Evolutionary conservation across 257 asterid species (phyloP).

Genomic region (Knoxia roxburghii): DNA sequence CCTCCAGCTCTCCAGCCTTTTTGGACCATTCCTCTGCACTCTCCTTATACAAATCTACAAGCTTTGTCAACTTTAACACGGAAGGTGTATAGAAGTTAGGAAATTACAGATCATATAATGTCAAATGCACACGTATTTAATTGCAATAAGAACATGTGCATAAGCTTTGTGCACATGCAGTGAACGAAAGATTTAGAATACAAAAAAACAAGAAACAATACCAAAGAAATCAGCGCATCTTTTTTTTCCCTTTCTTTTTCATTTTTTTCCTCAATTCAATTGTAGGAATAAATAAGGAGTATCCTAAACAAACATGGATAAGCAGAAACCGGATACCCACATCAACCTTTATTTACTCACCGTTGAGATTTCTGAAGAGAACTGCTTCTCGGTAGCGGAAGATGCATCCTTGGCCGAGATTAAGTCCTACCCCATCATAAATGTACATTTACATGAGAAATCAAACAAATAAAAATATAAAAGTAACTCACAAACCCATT

Average conservation of each 20-base stretch:
- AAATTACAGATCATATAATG: background rate
- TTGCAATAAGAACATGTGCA: background rate
- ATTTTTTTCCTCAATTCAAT: too few relatives aligned
- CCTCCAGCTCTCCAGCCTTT: slow-evolving; percentile 96
- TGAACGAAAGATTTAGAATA: background rate
- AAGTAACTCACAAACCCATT: slow-evolving; percentile 11
- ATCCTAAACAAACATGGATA: background rate
- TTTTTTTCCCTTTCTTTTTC: too few relatives aligned
- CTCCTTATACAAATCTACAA: slow-evolving; percentile 80
- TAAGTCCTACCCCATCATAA: slow-evolving; percentile 45
- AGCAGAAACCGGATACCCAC: background rate
- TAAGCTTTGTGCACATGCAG: background rate
- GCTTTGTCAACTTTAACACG: slow-evolving; percentile 49
- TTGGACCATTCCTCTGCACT: slow-evolving; percentile 94
- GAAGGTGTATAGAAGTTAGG: background rate
- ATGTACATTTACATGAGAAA: slow-evolving; percentile 9
- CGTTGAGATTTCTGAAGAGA: slow-evolving; percentile 68
- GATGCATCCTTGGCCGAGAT: slow-evolving; percentile 64
- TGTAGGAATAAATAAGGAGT: background rate
- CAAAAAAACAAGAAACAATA: background rate
- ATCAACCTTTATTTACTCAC: slow-evolving; percentile 31
- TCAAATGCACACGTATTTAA: background rate
- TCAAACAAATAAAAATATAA: slow-evolving; percentile 8
- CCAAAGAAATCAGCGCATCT: too few relatives aligned
- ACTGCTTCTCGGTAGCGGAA: slow-evolving; percentile 61